Conservation (phyloP, 345 rosid genomes). For the Geranium brycei region DNA sequence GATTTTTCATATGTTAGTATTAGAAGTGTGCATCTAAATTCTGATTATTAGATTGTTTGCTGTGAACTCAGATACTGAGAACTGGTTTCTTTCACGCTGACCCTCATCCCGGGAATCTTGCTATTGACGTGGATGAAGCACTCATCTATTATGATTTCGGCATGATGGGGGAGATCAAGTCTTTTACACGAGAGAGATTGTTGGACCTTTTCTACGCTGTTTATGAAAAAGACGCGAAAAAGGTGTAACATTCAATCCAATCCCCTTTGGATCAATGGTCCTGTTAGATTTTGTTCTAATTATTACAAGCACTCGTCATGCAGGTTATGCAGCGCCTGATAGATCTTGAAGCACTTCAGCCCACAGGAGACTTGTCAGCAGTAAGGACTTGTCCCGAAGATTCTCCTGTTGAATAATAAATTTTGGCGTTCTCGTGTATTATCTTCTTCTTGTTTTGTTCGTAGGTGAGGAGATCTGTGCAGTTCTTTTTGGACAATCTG, state of each 20-base stretch:
- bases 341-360: slow-evolving; percentile 87
- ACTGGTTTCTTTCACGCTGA: slow-evolving; percentile 98
- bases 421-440: neutral
- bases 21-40: no score
- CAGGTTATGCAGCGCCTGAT: slow-evolving; percentile 77
- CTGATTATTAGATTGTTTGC: neutral
- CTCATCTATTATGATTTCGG: slow-evolving; percentile 93
- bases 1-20: no score
- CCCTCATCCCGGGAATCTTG: slow-evolving; percentile 97
- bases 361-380: slow-evolving; percentile 88
- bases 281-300: slow-evolving; percentile 3
- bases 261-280: no score
- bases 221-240: slow-evolving; percentile 90
- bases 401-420: neutral
- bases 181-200: slow-evolving; percentile 72
- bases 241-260: slow-evolving; percentile 28
- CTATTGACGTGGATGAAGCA: slow-evolving; percentile 69
- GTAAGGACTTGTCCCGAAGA: slow-evolving; percentile 21
- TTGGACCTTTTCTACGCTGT: slow-evolving; percentile 82
- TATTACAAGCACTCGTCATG: slow-evolving; percentile 12
- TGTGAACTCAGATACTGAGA: slow-evolving; percentile 49
- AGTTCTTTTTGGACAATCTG: slow-evolving; percentile 75
- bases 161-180: slow-evolving; percentile 97
- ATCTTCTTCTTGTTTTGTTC: slow-evolving; percentile 2
- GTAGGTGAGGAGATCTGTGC: slow-evolving; percentile 94